Evolutionary conservation across 2,329 filamentous ascomycete species (phyloP).

Genomic region (Sarocladium strictum): DNA sequence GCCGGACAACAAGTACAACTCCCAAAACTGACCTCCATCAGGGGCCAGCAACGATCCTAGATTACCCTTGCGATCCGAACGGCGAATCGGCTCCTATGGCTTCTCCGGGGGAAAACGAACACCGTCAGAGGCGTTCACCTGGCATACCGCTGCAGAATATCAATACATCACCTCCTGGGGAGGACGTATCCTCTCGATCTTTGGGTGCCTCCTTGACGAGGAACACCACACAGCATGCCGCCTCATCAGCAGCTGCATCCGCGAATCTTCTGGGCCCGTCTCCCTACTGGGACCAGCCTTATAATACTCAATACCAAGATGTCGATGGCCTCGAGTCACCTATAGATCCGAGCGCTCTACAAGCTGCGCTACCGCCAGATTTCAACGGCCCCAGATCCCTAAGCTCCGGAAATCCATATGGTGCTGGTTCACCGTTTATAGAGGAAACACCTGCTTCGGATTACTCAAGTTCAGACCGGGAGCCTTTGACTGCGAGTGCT

Average conservation of each 20-base stretch:
- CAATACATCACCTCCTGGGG: conserved; percentile 1
- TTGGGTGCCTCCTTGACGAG: neutral
- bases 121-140: neutral
- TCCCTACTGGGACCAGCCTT: conserved; percentile 48
- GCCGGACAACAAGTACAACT: neutral
- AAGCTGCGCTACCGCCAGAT: conserved; percentile 49
- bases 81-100: neutral
- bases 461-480: conserved; percentile 50
- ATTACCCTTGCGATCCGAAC: neutral
- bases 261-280: conserved; percentile 38
- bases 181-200: neutral
- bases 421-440: conserved; percentile 24
- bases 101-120: neutral
- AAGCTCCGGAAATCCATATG: conserved; percentile 24
- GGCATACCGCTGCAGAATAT: conserved; percentile 6
- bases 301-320: conserved; percentile 31
- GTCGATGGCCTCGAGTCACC: conserved; percentile 38
- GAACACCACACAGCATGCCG: neutral
- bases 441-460: conserved; percentile 26
- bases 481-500: conserved; percentile 50
- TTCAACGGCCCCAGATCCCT: conserved; percentile 22
- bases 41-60: neutral
- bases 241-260: neutral
- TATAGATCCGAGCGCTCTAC: conserved; percentile 46
- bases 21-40: neutral